Conservation (phyloP, 331 rosid genomes). For the Dryas integrifolia region DNA sequence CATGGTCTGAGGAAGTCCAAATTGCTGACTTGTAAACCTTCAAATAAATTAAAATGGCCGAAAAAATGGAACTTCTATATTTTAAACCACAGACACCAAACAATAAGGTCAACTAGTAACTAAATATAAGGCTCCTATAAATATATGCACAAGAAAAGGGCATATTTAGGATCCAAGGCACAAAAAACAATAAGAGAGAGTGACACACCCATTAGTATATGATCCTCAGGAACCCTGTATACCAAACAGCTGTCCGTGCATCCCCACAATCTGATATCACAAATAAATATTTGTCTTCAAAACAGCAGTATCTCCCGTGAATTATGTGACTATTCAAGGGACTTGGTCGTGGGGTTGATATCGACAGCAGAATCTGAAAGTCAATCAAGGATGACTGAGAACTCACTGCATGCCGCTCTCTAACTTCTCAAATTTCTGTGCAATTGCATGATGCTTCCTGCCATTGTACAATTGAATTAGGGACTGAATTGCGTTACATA, state of each 20-base stretch:
- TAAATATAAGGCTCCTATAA: not conserved
- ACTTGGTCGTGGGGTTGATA: not conserved
- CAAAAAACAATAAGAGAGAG: not conserved
- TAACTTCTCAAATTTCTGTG: slow-evolving; percentile 63
- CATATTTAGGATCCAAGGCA: not conserved
- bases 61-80: not conserved
- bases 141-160: not conserved
- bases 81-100: not conserved
- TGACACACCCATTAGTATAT: not conserved
- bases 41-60: not conserved
- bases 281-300: not conserved
- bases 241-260: not conserved
- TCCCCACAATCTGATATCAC: not conserved
- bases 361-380: not conserved
- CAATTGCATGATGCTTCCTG: slow-evolving; percentile 43
- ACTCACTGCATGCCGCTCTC: slow-evolving; percentile 28
- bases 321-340: not conserved
- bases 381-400: not conserved
- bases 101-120: too few species aligned
- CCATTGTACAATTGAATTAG: slow-evolving; percentile 56
- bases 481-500: slow-evolving; percentile 60
- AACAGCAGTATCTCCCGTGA: not conserved
- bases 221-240: not conserved
- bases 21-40: not conserved
- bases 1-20: too few species aligned